Conservation (phyloP, 495 filamentous ascomycete genomes). For the Aspergillus steynii region DNA sequence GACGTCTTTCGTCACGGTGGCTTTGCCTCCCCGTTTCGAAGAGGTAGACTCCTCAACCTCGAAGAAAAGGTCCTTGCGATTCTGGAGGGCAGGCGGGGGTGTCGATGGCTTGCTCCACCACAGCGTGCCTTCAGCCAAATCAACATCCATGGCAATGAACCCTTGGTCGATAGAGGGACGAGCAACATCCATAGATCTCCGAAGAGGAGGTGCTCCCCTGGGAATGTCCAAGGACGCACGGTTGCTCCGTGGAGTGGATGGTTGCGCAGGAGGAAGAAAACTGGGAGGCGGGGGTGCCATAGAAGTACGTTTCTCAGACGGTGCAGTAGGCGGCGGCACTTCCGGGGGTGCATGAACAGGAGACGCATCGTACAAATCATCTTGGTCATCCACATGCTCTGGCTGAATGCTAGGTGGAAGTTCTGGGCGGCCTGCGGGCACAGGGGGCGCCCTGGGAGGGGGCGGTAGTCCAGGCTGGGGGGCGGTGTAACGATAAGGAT, state of each 20-base stretch:
- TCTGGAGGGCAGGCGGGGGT: conserved; percentile 78
- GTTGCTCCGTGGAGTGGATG: conserved; percentile 42
- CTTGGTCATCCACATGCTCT: conserved; percentile 40
- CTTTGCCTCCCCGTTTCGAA: conserved; percentile 66
- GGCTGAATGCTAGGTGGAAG: conserved; percentile 26
- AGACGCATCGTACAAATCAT: conserved; percentile 55
- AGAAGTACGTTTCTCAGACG: conserved; percentile 33
- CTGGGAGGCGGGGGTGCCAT: conserved; percentile 31
- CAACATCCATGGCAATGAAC: conserved; percentile 83
- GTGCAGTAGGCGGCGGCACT: conserved; percentile 42
- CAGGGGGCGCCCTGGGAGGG: conserved; percentile 31
- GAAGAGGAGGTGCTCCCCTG: conserved; percentile 46
- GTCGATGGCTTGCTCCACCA: conserved; percentile 81
- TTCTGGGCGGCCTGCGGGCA: conserved; percentile 19
- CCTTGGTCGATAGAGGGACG: conserved; percentile 70
- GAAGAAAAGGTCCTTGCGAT: conserved; percentile 77
- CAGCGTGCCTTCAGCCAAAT: conserved; percentile 65
- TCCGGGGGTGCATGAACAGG: conserved; percentile 50
- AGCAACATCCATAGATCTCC: conserved; percentile 72
- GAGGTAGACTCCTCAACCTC: conserved; percentile 79
- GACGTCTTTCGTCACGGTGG: conserved; percentile 71
- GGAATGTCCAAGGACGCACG: conserved; percentile 72
- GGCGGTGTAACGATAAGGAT: conserved; percentile 67
- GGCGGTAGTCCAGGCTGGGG: conserved; percentile 42
- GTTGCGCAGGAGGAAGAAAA: conserved; percentile 35